Base-by-base conservation (phyloP, 176 grass and related monocot species). In the Aegilops longissima region DNA sequence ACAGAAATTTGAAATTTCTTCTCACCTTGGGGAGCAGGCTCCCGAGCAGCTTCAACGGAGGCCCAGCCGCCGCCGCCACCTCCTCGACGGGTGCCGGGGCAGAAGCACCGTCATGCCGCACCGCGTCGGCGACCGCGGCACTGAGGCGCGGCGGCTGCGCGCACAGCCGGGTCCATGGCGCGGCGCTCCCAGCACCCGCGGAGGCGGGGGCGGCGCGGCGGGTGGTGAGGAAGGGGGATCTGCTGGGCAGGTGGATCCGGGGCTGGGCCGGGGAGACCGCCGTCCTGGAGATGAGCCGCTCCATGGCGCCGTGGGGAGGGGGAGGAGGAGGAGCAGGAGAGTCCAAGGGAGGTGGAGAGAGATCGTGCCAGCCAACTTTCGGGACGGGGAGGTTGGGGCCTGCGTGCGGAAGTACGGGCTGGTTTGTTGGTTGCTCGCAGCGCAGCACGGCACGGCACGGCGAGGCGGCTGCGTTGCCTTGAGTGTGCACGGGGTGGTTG, bases 201-300 rank as follows among this genome's bases (percentile, higher is more conserved):
- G 61, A 2, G 51, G 51, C 51, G 35, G 36, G 3, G 45, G 80
- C 59, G 21, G 83, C 4, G 76, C 81, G 76, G 5, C 81, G 81
- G 51, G 71, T 61, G 20, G 83, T 29, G 71, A 86, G 83, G 36
- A 25, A 4, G 6, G 63, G 76, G 47, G 76, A 51, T 68, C 89
- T 66, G 29, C 21, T 17, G 0, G 83, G 72, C 30, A 78, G 51
- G 62, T 33, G 85, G 85, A 91, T 84, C 70, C 89, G 62, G 68
- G 68, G 0, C 12, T 18, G 82, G 75, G 52, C 42, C 5, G 8
- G 20, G 75, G 85, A 16, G 61, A 11, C 73, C 45, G 63, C 12
- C 6, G 89, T 44, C 81, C 61, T 70, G 80, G 92, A 90, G 86
- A 94, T 89, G 69, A 94, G 86, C 83, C 86, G 89, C 76, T 94